Conservation (phyloP, 2,329 filamentous ascomycete genomes). For the Sclerotinia minor region DNA sequence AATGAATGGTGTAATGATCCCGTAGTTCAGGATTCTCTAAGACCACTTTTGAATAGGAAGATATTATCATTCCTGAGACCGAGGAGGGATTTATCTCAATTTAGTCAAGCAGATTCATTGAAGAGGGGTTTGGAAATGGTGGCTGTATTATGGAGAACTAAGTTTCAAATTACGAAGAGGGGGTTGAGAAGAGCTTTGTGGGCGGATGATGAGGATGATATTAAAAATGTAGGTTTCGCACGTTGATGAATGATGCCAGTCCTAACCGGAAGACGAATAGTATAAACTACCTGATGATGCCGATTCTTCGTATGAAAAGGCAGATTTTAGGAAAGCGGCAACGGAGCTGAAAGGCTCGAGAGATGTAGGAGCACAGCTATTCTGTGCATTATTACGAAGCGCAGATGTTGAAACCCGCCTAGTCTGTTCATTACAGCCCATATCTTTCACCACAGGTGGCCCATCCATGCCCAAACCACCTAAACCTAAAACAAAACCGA, state of each 20-base stretch:
- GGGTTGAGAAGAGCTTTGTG: slow-evolving; percentile 73
- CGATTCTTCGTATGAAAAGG: slow-evolving; percentile 67
- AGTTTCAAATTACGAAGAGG: slow-evolving; percentile 69
- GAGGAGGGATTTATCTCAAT: slow-evolving; percentile 66
- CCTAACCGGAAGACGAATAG: slow-evolving; percentile 34
- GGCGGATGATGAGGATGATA: slow-evolving; percentile 65
- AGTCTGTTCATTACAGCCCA: slow-evolving; percentile 84
- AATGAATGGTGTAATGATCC: slow-evolving; percentile 88
- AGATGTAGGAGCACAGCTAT: slow-evolving; percentile 86
- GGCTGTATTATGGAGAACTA: slow-evolving; percentile 64
- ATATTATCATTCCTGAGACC: slow-evolving; percentile 69
- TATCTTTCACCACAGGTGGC: slow-evolving; percentile 50
- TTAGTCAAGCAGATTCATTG: slow-evolving; percentile 72
- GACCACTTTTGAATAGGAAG: slow-evolving; percentile 64
- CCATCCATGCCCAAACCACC: slow-evolving; percentile 43
- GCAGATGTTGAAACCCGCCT: slow-evolving; percentile 79
- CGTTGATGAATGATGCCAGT: not conserved
- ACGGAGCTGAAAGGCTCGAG: slow-evolving; percentile 73
- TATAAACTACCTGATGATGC: slow-evolving; percentile 41
- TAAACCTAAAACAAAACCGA: slow-evolving; percentile 26
- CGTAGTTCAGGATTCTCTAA: slow-evolving; percentile 65
- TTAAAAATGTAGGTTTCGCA: slow-evolving; percentile 54
- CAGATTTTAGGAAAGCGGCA: slow-evolving; percentile 71
- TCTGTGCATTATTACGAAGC: slow-evolving; percentile 82
- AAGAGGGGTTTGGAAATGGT: slow-evolving; percentile 75